Evolutionary conservation across 257 asterid genomes (phyloP).

Genomic region (Penstemon eatonii): DNA sequence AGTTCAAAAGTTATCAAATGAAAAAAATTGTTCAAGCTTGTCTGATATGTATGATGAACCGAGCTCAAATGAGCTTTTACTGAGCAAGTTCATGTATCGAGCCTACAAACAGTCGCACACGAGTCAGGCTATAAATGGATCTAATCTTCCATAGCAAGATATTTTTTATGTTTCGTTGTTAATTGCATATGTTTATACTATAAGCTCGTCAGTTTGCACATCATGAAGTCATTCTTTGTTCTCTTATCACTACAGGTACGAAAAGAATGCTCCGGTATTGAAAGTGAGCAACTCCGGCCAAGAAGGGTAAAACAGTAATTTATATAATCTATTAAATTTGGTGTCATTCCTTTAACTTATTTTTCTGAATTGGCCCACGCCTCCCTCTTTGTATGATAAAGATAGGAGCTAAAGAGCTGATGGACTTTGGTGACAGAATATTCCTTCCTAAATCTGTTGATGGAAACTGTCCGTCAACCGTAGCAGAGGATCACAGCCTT

Average conservation of each 20-base stretch:
- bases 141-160: not conserved
- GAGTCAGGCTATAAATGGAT: not conserved
- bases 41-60: too few species aligned
- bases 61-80: too few species aligned
- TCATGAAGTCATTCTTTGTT: constrained; percentile 9
- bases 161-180: not conserved
- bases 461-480: constrained; percentile 39
- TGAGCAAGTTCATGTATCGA: too few species aligned
- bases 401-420: constrained; percentile 79
- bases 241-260: constrained; percentile 52
- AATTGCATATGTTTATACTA: not conserved
- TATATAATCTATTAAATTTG: not conserved
- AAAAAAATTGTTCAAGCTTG: too few species aligned
- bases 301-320: constrained; percentile 50
- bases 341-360: constrained; percentile 14
- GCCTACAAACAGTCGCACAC: too few species aligned
- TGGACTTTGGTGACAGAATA: constrained; percentile 67
- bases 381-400: constrained; percentile 27
- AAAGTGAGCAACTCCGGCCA: constrained; percentile 42
- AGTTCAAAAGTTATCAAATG: too few species aligned
- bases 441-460: constrained; percentile 75
- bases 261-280: constrained; percentile 44
- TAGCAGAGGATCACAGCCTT: constrained; percentile 33
- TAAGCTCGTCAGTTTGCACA: constrained; percentile 8
- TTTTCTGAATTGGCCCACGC: constrained; percentile 1